Evolutionary conservation across 306 rosid species (phyloP), one percentile per base, ranked within the genome.

Genomic region (Lupinus albus): DNA sequence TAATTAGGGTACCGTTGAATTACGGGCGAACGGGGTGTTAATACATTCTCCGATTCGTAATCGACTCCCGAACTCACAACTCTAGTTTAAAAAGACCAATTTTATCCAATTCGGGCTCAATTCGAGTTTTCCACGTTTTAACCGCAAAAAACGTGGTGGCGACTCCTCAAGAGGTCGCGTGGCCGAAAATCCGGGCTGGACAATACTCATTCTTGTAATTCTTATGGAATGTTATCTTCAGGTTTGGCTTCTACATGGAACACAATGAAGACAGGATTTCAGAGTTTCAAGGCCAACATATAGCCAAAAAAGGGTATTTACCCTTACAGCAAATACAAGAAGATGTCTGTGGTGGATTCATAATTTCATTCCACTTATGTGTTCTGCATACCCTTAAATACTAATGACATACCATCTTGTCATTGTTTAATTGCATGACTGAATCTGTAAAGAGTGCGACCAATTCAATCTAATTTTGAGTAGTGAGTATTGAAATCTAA

Each of bases 201-300:
- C 46, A 54, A 79, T 66, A 17, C 79, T 33, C 74, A 54, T 47
- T 48, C 86, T 44, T 51, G 59, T 59, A 81, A 76, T 72, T 35
- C 69, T 32, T 28, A 74, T 16, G 88, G 74, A 68, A 74, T 58
- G 28, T 56, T 80, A 14, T 44, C 89, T 68, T 75, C 89, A 4
- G 90, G 86, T 44, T 68, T 90, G 81, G 79, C 80, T 62, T 88
- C 85, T 1, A 88, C 84, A 52, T 93, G 96, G 97, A 83, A 68
- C 50, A 79, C 89, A 49, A 82, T 93, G 91, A 90, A 86, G 74
- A 80, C 83, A 58, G 94, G 97, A 33, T 88, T 93, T 71, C 93
- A 70, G 75, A 85, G 68, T 74, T 86, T 93, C 79, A 89, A 84
- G 85, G 81, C 87, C 17, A 91, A 93, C 70, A 49, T 88, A 1